These are phyloP conservation scores for Orbilia javanica DNA, from an alignment of 2,329 filamentous ascomycete species.

Conservation along the genomic window DNA sequence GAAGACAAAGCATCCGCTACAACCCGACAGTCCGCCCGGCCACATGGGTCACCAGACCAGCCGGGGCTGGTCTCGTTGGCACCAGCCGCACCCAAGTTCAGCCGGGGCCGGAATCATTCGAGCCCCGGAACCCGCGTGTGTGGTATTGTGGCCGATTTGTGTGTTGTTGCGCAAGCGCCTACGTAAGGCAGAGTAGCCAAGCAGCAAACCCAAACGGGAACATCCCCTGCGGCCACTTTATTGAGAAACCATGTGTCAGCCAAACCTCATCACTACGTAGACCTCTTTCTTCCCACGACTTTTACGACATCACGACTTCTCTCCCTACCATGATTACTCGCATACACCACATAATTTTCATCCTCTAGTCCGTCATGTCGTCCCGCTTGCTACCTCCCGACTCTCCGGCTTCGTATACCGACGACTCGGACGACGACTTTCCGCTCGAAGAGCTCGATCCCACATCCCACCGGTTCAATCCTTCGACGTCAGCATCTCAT, in stretches of 20 bases:
- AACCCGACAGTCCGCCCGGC: no score
- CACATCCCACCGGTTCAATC: conserved; percentile 62
- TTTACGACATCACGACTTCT: conserved; percentile 32
- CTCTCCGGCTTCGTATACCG: conserved; percentile 74
- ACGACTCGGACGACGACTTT: conserved; percentile 80
- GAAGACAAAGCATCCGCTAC: no score
- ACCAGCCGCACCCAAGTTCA: not conserved
- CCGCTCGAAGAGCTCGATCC: conserved; percentile 85
- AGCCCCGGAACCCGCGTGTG: not conserved
- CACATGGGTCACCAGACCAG: no score
- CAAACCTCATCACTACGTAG: conserved; percentile 28
- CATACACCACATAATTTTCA: not conserved
- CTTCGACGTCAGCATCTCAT: conserved; percentile 52
- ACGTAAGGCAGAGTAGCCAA: conserved; percentile 50
- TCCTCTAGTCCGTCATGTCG: conserved; percentile 45
- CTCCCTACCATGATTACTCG: conserved; percentile 35
- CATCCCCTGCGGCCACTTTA: conserved; percentile 48
- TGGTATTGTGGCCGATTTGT: conserved; percentile 5
- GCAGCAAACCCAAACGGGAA: conserved; percentile 31
- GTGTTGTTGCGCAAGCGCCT: conserved; percentile 52
- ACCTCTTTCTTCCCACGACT: conserved; percentile 13
- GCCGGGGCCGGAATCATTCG: not conserved
- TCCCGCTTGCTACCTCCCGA: conserved; percentile 69
- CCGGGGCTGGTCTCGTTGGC: no score
- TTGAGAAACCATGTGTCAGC: conserved; percentile 38